Conservation (phyloP, 2,329 filamentous ascomycete species). For the Phaeomoniella chlamydospora region DNA sequence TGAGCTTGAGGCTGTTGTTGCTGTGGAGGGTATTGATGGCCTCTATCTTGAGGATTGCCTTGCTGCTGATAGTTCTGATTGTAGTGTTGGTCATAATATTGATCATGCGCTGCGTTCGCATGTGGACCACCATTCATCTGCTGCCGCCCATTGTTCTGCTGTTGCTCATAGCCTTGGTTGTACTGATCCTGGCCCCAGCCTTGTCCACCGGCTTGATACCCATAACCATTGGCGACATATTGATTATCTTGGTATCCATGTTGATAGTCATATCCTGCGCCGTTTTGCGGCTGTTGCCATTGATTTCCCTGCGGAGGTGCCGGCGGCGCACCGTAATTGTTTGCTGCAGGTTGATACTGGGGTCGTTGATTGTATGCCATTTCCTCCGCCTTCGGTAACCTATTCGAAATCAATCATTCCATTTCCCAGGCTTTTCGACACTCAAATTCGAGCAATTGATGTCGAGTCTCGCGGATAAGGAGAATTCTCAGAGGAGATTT, state of each 20-base stretch:
- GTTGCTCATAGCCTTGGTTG: too few species aligned
- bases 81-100: background rate
- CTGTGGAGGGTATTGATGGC: slow-evolving; percentile 6
- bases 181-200: background rate
- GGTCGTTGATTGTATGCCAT: slow-evolving; percentile 2
- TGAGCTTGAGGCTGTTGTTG: slow-evolving; percentile 3
- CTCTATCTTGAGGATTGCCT: slow-evolving; percentile 6
- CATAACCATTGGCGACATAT: background rate
- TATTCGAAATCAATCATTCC: background rate
- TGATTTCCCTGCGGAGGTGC: background rate
- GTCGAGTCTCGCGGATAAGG: background rate
- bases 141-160: background rate
- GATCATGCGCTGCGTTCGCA: too few species aligned
- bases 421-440: background rate
- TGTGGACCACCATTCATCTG: slow-evolving; percentile 1
- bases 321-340: background rate
- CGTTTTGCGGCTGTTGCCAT: slow-evolving; percentile 1
- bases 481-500: background rate
- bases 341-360: background rate
- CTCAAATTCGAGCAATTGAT: background rate
- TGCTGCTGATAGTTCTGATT: slow-evolving; percentile 5
- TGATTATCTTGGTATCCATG: slow-evolving; percentile 1
- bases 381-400: background rate
- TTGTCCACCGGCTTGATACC: background rate
- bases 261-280: background rate